Conservation (phyloP, 176 grass and related monocot genomes). For the Stipa capillata region DNA sequence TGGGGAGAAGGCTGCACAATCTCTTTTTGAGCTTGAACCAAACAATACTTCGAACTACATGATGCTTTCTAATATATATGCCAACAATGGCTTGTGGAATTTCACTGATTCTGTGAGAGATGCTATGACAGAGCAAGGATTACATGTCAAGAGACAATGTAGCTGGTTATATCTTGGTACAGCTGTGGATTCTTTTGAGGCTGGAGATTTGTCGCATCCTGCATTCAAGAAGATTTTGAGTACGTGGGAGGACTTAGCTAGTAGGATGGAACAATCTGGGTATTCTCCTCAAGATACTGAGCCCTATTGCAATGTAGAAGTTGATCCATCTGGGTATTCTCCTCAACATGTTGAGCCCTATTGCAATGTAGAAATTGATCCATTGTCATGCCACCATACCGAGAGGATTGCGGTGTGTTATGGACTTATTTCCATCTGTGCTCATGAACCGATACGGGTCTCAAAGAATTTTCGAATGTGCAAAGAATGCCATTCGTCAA, state of each 20-base stretch:
- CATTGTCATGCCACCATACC: constrained; percentile 61
- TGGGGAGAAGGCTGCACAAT: constrained; percentile 44
- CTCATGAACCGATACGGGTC: constrained; percentile 34
- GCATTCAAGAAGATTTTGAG: constrained; percentile 33
- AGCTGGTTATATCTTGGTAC: constrained; percentile 42
- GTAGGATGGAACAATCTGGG: constrained; percentile 46
- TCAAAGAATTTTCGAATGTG: constrained; percentile 72
- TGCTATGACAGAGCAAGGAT: constrained; percentile 40
- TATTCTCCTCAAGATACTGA: constrained; percentile 33
- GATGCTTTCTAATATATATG: constrained; percentile 56
- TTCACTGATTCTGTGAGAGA: constrained; percentile 38
- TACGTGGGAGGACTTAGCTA: constrained; percentile 36
- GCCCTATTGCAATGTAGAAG: constrained; percentile 41
- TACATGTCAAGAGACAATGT: constrained; percentile 35
- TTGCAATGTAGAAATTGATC: constrained; percentile 41
- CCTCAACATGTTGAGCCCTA: constrained; percentile 37
- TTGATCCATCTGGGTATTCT: constrained; percentile 35
- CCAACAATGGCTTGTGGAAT: constrained; percentile 45
- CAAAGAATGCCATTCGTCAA: constrained; percentile 54
- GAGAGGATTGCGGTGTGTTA: constrained; percentile 49
- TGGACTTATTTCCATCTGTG: constrained; percentile 40
- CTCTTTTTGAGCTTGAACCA: constrained; percentile 65
- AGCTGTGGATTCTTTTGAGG: constrained; percentile 37
- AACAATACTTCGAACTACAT: constrained; percentile 57
- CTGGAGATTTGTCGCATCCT: constrained; percentile 54